Evolutionary conservation across 345 rosid species (phyloP).

Genomic region (Gossypium longicalyx): DNA sequence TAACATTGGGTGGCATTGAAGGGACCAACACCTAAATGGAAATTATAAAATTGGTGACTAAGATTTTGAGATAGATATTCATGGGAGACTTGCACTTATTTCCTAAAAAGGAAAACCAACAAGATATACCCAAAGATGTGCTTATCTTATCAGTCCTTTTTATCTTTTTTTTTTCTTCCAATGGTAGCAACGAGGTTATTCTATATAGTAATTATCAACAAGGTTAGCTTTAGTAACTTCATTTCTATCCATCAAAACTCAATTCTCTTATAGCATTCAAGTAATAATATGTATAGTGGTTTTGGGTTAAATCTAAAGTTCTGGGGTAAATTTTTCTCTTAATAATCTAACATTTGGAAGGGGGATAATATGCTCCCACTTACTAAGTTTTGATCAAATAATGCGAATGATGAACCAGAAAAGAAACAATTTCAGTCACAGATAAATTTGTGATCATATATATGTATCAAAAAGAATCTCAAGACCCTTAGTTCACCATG

Average conservation of each 20-base stretch:
- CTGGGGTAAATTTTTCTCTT: no score
- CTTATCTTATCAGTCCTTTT: neutral
- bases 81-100: conserved; percentile 3
- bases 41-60: conserved; percentile 18
- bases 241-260: neutral
- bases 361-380: no score
- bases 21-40: conserved; percentile 7
- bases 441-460: no score
- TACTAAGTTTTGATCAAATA: no score
- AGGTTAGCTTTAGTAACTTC: neutral
- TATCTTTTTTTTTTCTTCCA: conserved; percentile 13
- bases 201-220: conserved; percentile 19
- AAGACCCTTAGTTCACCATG: no score
- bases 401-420: no score
- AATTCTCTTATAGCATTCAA: neutral
- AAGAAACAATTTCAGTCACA: no score
- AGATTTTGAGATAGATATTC: conserved; percentile 5
- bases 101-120: neutral
- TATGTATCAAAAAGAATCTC: no score
- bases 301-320: no score
- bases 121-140: neutral
- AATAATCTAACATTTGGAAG: no score
- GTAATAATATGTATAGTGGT: neutral
- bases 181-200: conserved; percentile 31
- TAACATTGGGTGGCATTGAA: conserved; percentile 17